Percentiles rank a stretch among this genome's conserved stretches.
Evolutionary conservation across 192 early-diverging fungal species (phyloP).

Genomic region (Rhizophlyctis rosea): DNA sequence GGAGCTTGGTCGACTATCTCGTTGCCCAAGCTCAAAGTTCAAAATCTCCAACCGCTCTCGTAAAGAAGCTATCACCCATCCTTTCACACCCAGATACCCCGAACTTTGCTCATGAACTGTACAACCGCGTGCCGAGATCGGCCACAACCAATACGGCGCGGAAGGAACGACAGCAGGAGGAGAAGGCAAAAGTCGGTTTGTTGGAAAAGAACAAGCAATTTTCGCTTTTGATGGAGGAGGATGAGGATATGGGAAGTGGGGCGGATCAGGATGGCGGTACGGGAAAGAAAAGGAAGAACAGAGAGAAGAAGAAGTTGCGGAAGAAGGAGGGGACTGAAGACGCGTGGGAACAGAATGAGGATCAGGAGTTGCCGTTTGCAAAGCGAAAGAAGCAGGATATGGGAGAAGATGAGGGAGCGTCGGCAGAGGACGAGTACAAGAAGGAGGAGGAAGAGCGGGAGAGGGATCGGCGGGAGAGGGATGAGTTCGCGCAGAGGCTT

Average conservation of each 20-base stretch:
- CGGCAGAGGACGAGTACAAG: constrained; percentile 22
- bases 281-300: constrained; percentile 36
- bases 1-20: constrained; percentile 65
- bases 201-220: constrained; percentile 41
- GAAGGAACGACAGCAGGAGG: constrained; percentile 32
- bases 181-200: constrained; percentile 24
- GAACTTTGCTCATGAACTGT: constrained; percentile 69
- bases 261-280: constrained; percentile 11
- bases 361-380: constrained; percentile 25
- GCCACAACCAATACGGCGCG: neutral
- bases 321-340: constrained; percentile 62
- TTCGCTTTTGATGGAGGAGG: constrained; percentile 32
- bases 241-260: constrained; percentile 18
- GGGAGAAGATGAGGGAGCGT: neutral
- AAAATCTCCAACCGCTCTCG: constrained; percentile 53
- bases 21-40: constrained; percentile 62
- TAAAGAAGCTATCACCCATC: constrained; percentile 52
- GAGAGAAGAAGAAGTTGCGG: constrained; percentile 21
- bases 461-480: constrained; percentile 79
- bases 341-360: constrained; percentile 42
- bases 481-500: constrained; percentile 83
- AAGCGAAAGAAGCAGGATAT: constrained; percentile 28
- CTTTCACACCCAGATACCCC: constrained; percentile 48
- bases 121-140: constrained; percentile 49
- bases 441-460: constrained; percentile 49